A percentile compares a stretch with the other conserved stretches of the same genome.
Evolutionary conservation across 192 early-diverging fungal species (phyloP).

Genomic region (Mortierella antarctica): DNA sequence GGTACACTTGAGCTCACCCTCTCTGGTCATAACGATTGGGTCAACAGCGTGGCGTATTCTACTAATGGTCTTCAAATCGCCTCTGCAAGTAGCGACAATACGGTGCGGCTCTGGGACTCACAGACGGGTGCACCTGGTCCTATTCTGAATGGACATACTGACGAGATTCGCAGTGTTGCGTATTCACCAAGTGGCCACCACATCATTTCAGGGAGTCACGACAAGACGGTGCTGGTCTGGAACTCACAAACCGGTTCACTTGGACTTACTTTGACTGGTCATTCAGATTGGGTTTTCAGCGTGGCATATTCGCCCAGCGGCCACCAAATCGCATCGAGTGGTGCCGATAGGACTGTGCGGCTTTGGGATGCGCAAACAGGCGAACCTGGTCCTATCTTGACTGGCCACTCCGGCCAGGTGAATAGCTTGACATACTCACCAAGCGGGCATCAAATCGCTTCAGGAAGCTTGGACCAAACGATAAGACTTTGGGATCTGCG

Average conservation of each 20-base stretch:
- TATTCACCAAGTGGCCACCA: slow-evolving; percentile 1
- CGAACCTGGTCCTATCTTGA: neutral
- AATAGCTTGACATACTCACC: neutral
- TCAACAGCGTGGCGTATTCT: neutral
- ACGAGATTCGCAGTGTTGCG: neutral
- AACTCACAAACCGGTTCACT: neutral
- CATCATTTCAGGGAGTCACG: neutral
- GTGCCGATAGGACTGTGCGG: neutral
- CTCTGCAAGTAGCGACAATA: neutral
- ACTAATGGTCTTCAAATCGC: slow-evolving; percentile 1
- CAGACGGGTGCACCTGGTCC: neutral
- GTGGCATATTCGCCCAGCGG: slow-evolving; percentile 3
- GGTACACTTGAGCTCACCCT: neutral
- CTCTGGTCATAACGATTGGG: neutral
- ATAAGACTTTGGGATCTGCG: neutral
- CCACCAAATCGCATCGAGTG: neutral
- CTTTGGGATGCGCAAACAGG: neutral
- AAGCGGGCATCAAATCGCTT: neutral
- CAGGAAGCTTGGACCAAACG: neutral
- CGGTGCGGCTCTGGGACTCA: slow-evolving; percentile 5
- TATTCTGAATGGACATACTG: neutral
- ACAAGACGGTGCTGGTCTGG: slow-evolving; percentile 3
- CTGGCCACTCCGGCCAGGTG: neutral
- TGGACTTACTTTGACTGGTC: neutral
- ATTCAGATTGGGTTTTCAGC: neutral